A percentile compares a stretch with the other conserved stretches of the same genome.
phyloP scores from a whole-genome alignment of 768 basidiomycete species.

The Pisolithus sp. region DNA sequence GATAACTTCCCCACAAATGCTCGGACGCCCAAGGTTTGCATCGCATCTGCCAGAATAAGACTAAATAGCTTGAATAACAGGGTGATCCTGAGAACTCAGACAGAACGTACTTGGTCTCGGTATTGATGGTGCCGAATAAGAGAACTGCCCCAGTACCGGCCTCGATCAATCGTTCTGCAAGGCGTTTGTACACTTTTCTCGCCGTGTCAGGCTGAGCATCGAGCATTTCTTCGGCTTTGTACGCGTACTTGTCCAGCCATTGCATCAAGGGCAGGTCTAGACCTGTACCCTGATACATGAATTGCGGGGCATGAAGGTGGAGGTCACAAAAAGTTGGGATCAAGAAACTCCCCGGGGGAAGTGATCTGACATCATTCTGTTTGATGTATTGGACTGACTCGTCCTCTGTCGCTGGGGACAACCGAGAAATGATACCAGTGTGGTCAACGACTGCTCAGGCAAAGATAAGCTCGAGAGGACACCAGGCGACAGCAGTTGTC shows the following conservation, averaged over 20 bases:
- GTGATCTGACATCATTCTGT: conserved; percentile 14
- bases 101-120: conserved; percentile 66
- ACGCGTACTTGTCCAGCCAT: conserved; percentile 80
- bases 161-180: conserved; percentile 60
- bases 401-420: conserved; percentile 33
- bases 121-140: conserved; percentile 80
- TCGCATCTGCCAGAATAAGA: conserved; percentile 68
- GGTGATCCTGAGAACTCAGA: background rate
- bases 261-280: conserved; percentile 79
- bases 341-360: conserved; percentile 57
- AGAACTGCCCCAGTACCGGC: conserved; percentile 73
- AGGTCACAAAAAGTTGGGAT: conserved; percentile 79
- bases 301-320: conserved; percentile 86
- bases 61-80: conserved; percentile 30
- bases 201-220: conserved; percentile 61
- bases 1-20: conserved; percentile 87
- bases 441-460: conserved; percentile 25
- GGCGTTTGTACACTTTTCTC: conserved; percentile 54
- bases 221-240: conserved; percentile 71
- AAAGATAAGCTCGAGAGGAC: conserved; percentile 1
- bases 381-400: conserved; percentile 31
- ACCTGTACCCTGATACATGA: conserved; percentile 81
- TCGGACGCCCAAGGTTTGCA: conserved; percentile 66
- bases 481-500: background rate
- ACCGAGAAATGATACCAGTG: conserved; percentile 46